Evolutionary conservation across 1,139 yeast genomes (phyloP).

Genomic region (Saccharomyces pastorianus): DNA sequence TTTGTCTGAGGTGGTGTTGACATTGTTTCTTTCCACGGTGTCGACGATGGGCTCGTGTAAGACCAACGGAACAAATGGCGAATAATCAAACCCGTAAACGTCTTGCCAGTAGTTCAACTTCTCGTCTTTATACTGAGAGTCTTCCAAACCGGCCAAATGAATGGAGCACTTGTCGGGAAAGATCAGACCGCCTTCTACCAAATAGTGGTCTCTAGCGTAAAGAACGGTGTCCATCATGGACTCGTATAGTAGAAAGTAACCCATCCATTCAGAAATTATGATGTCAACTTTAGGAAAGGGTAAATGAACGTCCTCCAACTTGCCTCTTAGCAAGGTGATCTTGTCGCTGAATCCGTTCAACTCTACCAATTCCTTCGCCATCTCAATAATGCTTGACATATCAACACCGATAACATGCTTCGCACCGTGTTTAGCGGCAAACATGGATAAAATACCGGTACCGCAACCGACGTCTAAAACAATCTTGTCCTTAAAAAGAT

Average conservation of each 20-base stretch:
- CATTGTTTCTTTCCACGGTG: conserved; percentile 74
- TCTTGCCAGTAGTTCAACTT: conserved; percentile 94
- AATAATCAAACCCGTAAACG: conserved; percentile 92
- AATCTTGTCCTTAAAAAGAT: conserved; percentile 81
- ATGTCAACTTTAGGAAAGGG: conserved; percentile 84
- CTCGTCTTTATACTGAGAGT: conserved; percentile 86
- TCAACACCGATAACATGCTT: conserved; percentile 95
- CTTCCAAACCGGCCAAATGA: conserved; percentile 90
- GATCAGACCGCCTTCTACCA: conserved; percentile 79
- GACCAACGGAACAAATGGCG: conserved; percentile 63
- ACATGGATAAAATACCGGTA: conserved; percentile 94
- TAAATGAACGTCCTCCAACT: conserved; percentile 83
- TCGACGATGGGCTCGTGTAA: conserved; percentile 94
- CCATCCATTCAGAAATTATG: conserved; percentile 99
- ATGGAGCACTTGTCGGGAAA: conserved; percentile 93
- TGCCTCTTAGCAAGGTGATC: conserved; percentile 85
- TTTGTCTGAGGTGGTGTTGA: conserved; percentile 61
- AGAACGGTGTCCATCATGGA: conserved; percentile 97
- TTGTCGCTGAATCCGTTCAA: conserved; percentile 81
- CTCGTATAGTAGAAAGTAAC: conserved; percentile 90
- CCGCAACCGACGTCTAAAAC: conserved; percentile 99
- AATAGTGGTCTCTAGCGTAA: conserved; percentile 85
- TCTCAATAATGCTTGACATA: conserved; percentile 91
- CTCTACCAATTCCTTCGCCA: conserved; percentile 80
- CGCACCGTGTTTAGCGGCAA: conserved; percentile 97